Evolutionary conservation across 1,284 basidiomycete species (phyloP).

Genomic region (Sutorius eximius): DNA sequence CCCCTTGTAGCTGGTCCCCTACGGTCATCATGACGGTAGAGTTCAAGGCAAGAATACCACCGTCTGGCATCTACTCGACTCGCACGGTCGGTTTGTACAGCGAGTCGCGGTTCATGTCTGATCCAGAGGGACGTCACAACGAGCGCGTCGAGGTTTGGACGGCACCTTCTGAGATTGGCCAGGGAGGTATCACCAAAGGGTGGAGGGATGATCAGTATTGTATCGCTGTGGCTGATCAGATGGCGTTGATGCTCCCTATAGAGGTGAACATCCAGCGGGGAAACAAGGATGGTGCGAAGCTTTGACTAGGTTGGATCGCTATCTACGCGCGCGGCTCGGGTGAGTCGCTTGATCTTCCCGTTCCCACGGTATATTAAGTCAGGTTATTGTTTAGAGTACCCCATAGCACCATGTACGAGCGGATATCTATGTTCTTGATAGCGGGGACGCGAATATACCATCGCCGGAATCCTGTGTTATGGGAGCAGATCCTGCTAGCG

Average conservation of each 20-base stretch:
- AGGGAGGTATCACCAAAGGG: conserved; percentile 39
- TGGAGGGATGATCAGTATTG: conserved; percentile 65
- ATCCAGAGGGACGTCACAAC: conserved; percentile 57
- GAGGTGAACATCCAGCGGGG: conserved; percentile 44
- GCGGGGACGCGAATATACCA: background rate
- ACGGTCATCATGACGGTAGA: conserved; percentile 59
- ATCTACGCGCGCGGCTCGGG: background rate
- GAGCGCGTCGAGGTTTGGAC: conserved; percentile 61
- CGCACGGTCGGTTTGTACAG: conserved; percentile 58
- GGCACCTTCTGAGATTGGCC: conserved; percentile 53
- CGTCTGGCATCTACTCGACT: conserved; percentile 39
- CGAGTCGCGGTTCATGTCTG: conserved; percentile 47
- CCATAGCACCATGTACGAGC: background rate
- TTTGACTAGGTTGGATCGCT: conserved; percentile 10
- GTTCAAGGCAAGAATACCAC: conserved; percentile 58
- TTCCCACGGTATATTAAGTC: background rate
- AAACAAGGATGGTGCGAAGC: conserved; percentile 22
- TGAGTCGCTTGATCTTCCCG: conserved; percentile 1
- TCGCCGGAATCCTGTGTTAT: background rate
- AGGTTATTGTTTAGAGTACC: background rate
- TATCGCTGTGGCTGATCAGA: conserved; percentile 59
- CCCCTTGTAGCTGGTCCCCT: conserved; percentile 53
- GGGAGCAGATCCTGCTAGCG: background rate
- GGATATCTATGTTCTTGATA: background rate
- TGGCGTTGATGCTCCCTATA: conserved; percentile 51